These are phyloP conservation scores for Withania somnifera DNA, from an alignment of 305 asterid species.

Conservation along the genomic window DNA sequence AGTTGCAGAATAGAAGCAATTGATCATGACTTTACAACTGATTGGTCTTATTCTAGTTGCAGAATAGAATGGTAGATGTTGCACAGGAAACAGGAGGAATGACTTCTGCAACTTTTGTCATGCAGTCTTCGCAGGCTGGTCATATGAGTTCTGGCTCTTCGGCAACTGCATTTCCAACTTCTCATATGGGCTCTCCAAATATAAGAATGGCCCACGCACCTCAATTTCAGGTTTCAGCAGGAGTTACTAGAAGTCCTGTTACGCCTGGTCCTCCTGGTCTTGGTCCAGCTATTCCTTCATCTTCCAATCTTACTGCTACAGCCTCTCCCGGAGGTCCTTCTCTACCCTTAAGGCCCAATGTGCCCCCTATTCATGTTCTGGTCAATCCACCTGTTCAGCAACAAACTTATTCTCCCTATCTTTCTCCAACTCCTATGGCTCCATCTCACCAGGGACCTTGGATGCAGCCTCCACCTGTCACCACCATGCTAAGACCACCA, in stretches of 20 bases:
- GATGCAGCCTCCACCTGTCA: constrained; percentile 65
- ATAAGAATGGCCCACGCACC: constrained; percentile 44
- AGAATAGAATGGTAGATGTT: constrained; percentile 43
- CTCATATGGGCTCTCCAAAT: constrained; percentile 27
- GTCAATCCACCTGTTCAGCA: constrained; percentile 48
- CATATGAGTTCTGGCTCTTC: constrained; percentile 37
- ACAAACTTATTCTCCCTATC: constrained; percentile 40
- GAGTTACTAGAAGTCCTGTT: constrained; percentile 37
- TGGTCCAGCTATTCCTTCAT: constrained; percentile 33
- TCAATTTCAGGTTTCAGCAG: constrained; percentile 45
- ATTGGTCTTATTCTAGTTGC: constrained; percentile 17
- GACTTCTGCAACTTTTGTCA: constrained; percentile 34
- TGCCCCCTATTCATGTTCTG: constrained; percentile 32
- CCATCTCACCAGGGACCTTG: constrained; percentile 63
- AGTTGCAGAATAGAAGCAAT: constrained; percentile 27
- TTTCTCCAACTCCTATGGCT: constrained; percentile 43
- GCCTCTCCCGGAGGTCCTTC: constrained; percentile 32
- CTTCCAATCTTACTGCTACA: constrained; percentile 28
- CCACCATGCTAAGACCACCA: constrained; percentile 60
- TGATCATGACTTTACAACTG: background rate
- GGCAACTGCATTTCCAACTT: constrained; percentile 27
- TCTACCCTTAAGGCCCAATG: constrained; percentile 26
- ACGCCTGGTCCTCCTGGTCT: constrained; percentile 57
- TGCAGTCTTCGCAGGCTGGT: constrained; percentile 37
- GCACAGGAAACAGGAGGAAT: constrained; percentile 31